Evolutionary conservation across 495 filamentous ascomycete species (phyloP), one percentile per base, ranked within the genome.

Genomic region (Talaromyces liani): DNA sequence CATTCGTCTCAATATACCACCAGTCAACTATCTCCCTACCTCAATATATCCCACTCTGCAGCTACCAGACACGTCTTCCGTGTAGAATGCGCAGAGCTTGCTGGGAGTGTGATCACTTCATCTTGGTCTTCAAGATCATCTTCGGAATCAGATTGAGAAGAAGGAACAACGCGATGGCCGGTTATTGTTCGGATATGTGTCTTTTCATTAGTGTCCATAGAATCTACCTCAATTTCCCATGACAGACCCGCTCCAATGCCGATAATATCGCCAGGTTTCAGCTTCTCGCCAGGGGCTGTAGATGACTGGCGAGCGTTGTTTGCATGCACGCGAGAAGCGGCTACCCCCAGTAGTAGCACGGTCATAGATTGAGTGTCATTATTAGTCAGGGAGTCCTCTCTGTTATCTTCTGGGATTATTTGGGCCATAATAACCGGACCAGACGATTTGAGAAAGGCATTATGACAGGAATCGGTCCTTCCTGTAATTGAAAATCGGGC

Each of bases 1-100:
- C 27, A 27, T 2, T 27, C 4, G 29, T 54, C 49, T 54, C 24
- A 27, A 54, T 20, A 54, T 27, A 6, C 8, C 8, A 14, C 12
- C 39, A 45, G 12, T 14, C 14, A n/a, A 16, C 24, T 20, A 60
- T 25, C 10, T 24, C 36, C 33, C 18, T 10, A 20, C 22, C 45
- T 58, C 22, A 79, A 25, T 16, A 77, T 24, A 49, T 77, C 74
- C 77, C 77, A 80, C 61, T 80, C 75, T 69, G 77, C 73, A n/a
- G 66, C 72, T 31, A 80, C 69, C 10, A 73, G 65, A 76, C 77
- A 80, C 39, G 62, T 68, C 16, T 65, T 66, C 1, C 24, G 31
- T 22, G 39, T 33, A 22, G 2, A 6, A 10, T 49, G 22, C 49
- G 20, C 36, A 55, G 27, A 12, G 8, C 25, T 39, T 24, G 41